Percentiles rank a stretch among this genome's conserved stretches.
Conservation (phyloP, 163 green algal genomes). For the Trebouxia gelatinosa region DNA sequence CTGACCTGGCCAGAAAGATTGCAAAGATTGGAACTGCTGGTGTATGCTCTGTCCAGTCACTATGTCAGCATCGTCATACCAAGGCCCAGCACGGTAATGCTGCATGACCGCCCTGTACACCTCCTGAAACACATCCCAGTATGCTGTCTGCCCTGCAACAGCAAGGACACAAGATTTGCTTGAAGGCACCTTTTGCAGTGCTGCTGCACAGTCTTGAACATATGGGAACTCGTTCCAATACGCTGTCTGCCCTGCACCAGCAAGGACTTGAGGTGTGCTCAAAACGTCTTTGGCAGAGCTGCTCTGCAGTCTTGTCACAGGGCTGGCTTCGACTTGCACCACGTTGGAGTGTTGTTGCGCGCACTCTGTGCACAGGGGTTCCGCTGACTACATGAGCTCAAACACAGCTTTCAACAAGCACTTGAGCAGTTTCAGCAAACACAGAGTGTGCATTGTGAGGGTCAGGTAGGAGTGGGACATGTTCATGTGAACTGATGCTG, state of each 20-base stretch:
- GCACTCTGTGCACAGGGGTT: no score
- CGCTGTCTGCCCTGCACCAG: slow-evolving; percentile 45
- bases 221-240: slow-evolving; percentile 84
- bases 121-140: slow-evolving; percentile 82
- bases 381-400: no score
- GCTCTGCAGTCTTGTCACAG: not conserved
- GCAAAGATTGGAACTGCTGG: slow-evolving; percentile 66
- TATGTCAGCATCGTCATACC: slow-evolving; percentile 78
- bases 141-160: slow-evolving; percentile 52
- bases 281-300: not conserved
- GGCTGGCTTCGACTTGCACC: not conserved
- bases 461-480: no score
- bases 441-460: no score
- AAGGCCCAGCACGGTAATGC: slow-evolving; percentile 53
- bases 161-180: not conserved
- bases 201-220: no score
- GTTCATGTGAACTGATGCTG: no score
- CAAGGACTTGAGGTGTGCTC: not conserved
- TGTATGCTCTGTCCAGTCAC: slow-evolving; percentile 47
- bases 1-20: slow-evolving; percentile 88
- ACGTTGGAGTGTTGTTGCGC: no score
- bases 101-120: slow-evolving; percentile 73
- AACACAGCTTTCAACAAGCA: no score
- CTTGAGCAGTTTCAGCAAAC: no score
- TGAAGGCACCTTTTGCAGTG: not conserved